These are phyloP conservation scores for Malus orientalis DNA, from an alignment of 306 rosid genomes.

Conservation along the genomic window DNA sequence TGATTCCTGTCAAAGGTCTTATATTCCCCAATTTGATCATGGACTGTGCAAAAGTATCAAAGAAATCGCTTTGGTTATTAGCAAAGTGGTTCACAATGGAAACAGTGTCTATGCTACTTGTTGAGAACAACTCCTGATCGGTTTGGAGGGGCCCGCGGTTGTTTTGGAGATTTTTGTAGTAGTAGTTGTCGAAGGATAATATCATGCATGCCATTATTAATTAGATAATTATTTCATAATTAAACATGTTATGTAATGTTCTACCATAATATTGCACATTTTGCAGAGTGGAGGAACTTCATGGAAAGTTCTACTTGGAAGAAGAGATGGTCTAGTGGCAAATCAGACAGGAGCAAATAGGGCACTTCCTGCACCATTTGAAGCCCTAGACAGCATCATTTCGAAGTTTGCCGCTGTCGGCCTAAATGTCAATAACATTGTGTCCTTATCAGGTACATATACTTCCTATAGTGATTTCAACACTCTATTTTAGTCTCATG, in stretches of 20 bases:
- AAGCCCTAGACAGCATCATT: slow-evolving; percentile 23
- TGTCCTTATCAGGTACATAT: slow-evolving; percentile 53
- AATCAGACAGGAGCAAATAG: slow-evolving; percentile 41
- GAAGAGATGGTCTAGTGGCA: slow-evolving; percentile 69
- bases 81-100: no score
- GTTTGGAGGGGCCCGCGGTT: background rate
- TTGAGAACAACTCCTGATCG: no score
- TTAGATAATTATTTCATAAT: background rate
- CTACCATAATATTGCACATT: background rate
- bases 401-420: slow-evolving; percentile 47
- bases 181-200: slow-evolving; percentile 10
- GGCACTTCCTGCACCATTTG: slow-evolving; percentile 57
- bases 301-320: slow-evolving; percentile 61
- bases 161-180: slow-evolving; percentile 33
- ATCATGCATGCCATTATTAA: background rate
- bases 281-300: slow-evolving; percentile 73
- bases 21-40: no score
- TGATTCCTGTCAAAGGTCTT: no score
- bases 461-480: background rate
- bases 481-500: background rate
- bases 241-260: background rate
- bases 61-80: no score
- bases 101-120: no score
- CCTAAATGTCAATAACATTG: slow-evolving; percentile 55
- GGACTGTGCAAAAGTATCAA: no score